Evolutionary conservation across 768 basidiomycete genomes (phyloP).

Genomic region (Neoboletus magnificus): DNA sequence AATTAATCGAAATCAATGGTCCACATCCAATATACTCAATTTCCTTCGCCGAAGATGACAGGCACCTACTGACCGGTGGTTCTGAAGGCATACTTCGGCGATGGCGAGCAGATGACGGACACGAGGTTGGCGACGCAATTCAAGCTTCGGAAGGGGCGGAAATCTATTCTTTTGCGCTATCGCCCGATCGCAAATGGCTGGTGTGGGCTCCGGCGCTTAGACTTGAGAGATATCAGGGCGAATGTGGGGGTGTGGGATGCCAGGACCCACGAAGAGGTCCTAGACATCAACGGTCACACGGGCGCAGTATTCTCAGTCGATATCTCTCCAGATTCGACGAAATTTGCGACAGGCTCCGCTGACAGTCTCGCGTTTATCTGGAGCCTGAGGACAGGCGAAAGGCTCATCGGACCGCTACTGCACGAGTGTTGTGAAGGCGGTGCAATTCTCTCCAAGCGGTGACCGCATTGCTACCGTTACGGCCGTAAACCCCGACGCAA

Average conservation of each 20-base stretch:
- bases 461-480: slow-evolving; percentile 3
- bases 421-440: background rate
- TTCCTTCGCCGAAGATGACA: background rate
- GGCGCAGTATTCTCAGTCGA: background rate
- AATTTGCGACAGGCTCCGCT: background rate
- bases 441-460: slow-evolving; percentile 2
- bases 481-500: background rate
- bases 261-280: background rate
- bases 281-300: background rate
- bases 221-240: background rate
- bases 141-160: background rate
- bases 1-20: no score
- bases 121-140: background rate
- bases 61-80: no score
- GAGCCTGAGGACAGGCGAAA: background rate
- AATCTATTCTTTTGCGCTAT: background rate
- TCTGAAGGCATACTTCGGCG: background rate
- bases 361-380: background rate
- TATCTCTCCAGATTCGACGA: background rate
- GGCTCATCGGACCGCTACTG: background rate
- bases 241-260: background rate
- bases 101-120: background rate
- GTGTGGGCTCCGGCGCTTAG: background rate
- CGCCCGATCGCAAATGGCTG: background rate
- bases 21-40: background rate